Percentiles rank a stretch among this genome's conserved stretches.
These are phyloP conservation scores for Gillenia trifoliata DNA, from an alignment of 306 rosid species.

Conservation along the genomic window DNA sequence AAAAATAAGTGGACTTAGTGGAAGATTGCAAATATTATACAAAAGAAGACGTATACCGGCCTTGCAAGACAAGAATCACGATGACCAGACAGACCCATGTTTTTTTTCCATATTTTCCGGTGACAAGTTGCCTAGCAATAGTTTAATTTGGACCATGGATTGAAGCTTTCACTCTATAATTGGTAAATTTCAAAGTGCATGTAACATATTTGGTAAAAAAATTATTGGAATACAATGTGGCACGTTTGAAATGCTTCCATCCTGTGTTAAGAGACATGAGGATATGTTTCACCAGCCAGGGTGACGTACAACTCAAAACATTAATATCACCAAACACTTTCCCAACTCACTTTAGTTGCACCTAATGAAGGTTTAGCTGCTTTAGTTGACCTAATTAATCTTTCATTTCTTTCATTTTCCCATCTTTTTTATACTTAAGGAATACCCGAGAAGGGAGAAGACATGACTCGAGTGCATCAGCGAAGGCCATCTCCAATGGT, in stretches of 20 bases:
- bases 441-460: neutral
- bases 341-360: constrained; percentile 20
- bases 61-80: constrained; percentile 26
- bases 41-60: neutral
- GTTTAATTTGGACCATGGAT: constrained; percentile 16
- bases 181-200: neutral
- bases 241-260: constrained; percentile 33
- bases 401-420: neutral
- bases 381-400: constrained; percentile 31
- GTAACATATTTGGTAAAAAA: neutral
- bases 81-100: constrained; percentile 4
- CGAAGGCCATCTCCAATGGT: too few species aligned
- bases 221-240: neutral
- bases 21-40: neutral
- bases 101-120: neutral
- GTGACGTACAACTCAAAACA: constrained; percentile 25
- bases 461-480: too few species aligned
- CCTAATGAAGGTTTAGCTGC: constrained; percentile 32
- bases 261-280: neutral
- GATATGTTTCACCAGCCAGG: constrained; percentile 17
- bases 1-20: neutral
- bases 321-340: constrained; percentile 21
- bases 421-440: neutral
- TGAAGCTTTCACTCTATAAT: neutral
- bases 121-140: neutral